These are phyloP conservation scores for Didymella arachidicola DNA, from an alignment of 2,329 filamentous ascomycete genomes.

Conservation along the genomic window DNA sequence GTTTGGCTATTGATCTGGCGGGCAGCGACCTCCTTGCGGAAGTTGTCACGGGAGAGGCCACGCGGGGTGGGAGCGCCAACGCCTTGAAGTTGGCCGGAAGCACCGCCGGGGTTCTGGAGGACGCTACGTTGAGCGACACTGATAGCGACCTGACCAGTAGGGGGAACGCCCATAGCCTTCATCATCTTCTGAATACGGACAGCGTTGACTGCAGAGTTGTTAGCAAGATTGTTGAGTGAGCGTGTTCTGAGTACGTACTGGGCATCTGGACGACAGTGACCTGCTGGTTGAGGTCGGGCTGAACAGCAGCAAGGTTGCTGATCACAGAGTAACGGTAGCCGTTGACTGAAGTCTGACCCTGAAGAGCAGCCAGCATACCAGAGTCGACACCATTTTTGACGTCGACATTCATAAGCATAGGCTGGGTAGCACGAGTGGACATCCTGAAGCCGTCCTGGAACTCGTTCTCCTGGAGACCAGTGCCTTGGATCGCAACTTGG, in stretches of 20 bases:
- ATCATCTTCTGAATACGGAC: constrained; percentile 48
- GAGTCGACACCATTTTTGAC: constrained; percentile 46
- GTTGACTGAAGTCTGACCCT: constrained; percentile 43
- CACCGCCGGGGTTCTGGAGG: constrained; percentile 48
- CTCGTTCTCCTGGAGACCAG: constrained; percentile 50
- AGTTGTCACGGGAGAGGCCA: constrained; percentile 31
- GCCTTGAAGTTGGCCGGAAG: constrained; percentile 41
- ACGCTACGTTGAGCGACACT: constrained; percentile 49
- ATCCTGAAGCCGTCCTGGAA: constrained; percentile 51
- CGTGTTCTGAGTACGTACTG: constrained; percentile 30
- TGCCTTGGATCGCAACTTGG: constrained; percentile 44
- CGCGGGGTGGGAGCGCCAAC: constrained; percentile 31
- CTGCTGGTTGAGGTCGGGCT: constrained; percentile 45
- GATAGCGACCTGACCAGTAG: constrained; percentile 44
- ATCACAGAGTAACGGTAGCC: constrained; percentile 48
- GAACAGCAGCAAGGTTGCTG: constrained; percentile 46
- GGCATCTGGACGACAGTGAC: constrained; percentile 50
- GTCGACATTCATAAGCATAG: constrained; percentile 48
- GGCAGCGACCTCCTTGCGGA: constrained; percentile 33
- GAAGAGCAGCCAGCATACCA: constrained; percentile 45
- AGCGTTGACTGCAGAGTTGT: constrained; percentile 42
- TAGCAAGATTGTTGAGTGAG: constrained; percentile 9
- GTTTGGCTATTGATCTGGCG: constrained; percentile 27
- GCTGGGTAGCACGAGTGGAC: constrained; percentile 47
- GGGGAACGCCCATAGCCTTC: constrained; percentile 42